phyloP scores from a whole-genome alignment of 192 early-diverging fungal genomes.

The Radiomyces spectabilis region DNA sequence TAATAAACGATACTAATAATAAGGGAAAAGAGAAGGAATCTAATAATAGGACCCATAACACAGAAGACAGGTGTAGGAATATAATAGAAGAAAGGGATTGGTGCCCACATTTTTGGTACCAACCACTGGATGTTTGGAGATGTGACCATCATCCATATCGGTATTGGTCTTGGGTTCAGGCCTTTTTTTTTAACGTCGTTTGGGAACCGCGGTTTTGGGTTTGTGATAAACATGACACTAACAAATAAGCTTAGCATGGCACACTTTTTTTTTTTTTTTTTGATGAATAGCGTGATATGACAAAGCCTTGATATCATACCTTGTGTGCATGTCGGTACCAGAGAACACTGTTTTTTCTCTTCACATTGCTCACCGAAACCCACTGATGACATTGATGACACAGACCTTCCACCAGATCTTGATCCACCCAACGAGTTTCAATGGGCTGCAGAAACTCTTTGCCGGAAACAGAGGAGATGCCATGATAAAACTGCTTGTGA shows the following conservation, averaged over 20 bases:
- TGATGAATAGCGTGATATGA: neutral
- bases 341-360: constrained; percentile 68
- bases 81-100: too few relatives aligned
- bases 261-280: neutral
- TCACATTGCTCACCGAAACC: constrained; percentile 70
- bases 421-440: constrained; percentile 58
- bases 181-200: neutral
- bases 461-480: constrained; percentile 80
- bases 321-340: constrained; percentile 88
- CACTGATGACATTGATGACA: constrained; percentile 82
- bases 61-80: neutral
- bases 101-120: neutral
- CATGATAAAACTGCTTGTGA: constrained; percentile 83
- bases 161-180: neutral
- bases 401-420: constrained; percentile 67
- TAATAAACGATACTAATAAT: too few relatives aligned
- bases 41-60: neutral
- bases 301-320: constrained; percentile 5
- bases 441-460: constrained; percentile 66
- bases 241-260: neutral
- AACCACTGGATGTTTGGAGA: neutral
- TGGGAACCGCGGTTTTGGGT: neutral
- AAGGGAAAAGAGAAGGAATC: too few relatives aligned
- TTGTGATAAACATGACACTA: constrained; percentile 8
- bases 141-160: neutral